Base-by-base conservation (phyloP, 495 filamentous ascomycete genomes). In the Staphylotrichum longicolle region DNA sequence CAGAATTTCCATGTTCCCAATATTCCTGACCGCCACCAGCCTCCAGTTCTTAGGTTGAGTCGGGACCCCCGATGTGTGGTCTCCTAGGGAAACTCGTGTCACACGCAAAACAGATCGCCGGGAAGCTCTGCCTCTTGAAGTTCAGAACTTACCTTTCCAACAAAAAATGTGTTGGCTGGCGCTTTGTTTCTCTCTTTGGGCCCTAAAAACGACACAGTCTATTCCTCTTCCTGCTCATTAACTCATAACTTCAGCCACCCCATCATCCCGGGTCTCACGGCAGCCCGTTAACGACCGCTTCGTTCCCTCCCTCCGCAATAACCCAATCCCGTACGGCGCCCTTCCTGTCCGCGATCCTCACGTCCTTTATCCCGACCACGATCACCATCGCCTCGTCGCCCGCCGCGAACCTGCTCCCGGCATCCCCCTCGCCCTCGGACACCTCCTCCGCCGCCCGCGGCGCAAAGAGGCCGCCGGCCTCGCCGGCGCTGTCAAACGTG, bases 281-380 rank as follows among this genome's bases (percentile, higher is more conserved):
- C 14, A 70, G 62, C 6, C 77, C 77, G 60, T 78, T 77, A 1
- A 75, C 55, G 32, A 33, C 27, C 20, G 66, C 0, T 8, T 82
- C 40, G 80, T 75, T 57, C 82, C 47, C 58, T 1, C 47, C 35
- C 50, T 85, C 72, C 81, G 83, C 62, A 76, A 92, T 74, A 49
- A 80, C 76, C 85, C 86, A 91, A 68, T 91, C 89, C 61, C 84
- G 82, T 4, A 91, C 88, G 27, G 81, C 82, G 32, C 89, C 89
- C 74, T 91, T 93, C 88, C 88, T 91, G 66, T 93, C 89, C 46
- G 88, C 86, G 64, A 91, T 89, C 55, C 89, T 77, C 60, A 91
- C 88, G 70, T 92, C 85, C 65, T 79, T 81, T 63, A 90, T 85
- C 66, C 80, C 80, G 32, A 95, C 91, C 33, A 89, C 84, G 47